Base-by-base conservation (phyloP, 1,284 basidiomycete genomes). In the Cutaneotrichosporon curvatum region DNA sequence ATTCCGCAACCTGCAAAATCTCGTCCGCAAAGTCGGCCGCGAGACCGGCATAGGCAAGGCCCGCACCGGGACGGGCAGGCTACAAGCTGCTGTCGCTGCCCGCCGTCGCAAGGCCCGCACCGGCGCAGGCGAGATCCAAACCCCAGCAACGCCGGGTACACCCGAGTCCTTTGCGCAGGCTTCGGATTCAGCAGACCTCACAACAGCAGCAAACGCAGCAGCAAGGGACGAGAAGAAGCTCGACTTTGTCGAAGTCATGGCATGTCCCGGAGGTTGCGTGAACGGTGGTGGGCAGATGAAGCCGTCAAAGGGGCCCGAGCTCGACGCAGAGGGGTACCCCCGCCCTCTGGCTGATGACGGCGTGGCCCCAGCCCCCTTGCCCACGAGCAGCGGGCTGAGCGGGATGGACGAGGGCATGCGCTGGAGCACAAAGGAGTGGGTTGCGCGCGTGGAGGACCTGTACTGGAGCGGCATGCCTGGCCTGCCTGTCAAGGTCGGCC, bases 221-320 rank as follows among this genome's bases (percentile, higher is more conserved):
- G 51, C 45, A 12, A 56, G 63, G 39, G 75, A 78, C 51, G 79
- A 80, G 43, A 75, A 74, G 59, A 76, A 80, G 28, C 87, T 94
- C 67, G 94, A 98, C 72, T 98, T 94, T 68, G 85, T 98, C 40
- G 95, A 99, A 64, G 91, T 99, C 51, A 98, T 99, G 95, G 95
- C 95, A 19, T 99, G 95, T 73, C 95, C 95, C 0, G 82, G 86
- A 0, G 95, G 95, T 6, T 98, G 95, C 66, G 88, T 96, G 40
- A 97, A 97, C 63, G 94, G 95, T 3, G 94, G 95, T 21, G 95
- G 95, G 2, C 95, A 98, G 73, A 76, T 92, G 60, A 83, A 84
- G 56, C 81, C 70, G n/a, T 40, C 43, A 1, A 19, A 14, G 4
- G 23, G 16, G 7, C 28, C 22, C 2, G 40, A 18, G 19, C 16